phyloP scores from a whole-genome alignment of 352 stramenopile genomes.

The Pythium phragmitis region DNA sequence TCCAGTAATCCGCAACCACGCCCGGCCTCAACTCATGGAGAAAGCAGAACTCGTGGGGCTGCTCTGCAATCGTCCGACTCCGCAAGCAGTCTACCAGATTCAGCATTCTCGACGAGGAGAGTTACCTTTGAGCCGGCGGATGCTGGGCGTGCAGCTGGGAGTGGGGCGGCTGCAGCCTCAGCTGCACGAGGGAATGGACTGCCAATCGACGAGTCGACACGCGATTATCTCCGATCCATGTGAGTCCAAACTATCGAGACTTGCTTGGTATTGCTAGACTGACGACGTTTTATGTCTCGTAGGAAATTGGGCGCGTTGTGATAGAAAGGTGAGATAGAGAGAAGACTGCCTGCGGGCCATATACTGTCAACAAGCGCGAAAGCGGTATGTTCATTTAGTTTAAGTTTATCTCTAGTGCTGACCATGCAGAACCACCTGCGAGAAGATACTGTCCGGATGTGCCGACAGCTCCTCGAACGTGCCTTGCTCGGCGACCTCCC shows the following conservation, averaged over 20 bases:
- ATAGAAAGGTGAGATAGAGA: not conserved
- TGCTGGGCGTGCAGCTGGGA: constrained; percentile 16
- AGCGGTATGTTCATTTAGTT: constrained; percentile 11
- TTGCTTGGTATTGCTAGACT: not conserved
- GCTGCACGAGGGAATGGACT: constrained; percentile 20
- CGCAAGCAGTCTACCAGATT: constrained; percentile 25
- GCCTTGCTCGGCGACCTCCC: constrained; percentile 82
- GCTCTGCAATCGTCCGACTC: constrained; percentile 21
- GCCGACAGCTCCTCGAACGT: constrained; percentile 65
- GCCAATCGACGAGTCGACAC: constrained; percentile 28
- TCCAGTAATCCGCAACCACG: constrained; percentile 4
- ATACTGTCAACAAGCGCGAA: not conserved
- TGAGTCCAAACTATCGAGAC: constrained; percentile 1
- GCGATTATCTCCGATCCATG: constrained; percentile 31
- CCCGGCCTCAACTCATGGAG: constrained; percentile 15
- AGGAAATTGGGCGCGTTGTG: constrained; percentile 17
- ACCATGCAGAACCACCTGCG: constrained; percentile 69
- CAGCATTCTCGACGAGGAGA: not conserved
- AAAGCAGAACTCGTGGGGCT: not conserved
- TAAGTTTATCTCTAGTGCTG: constrained; percentile 37
- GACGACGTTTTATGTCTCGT: not conserved
- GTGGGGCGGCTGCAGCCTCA: constrained; percentile 23
- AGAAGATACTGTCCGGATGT: constrained; percentile 67
- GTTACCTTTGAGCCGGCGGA: constrained; percentile 24
- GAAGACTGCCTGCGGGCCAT: not conserved